phyloP scores from a whole-genome alignment of 169 alveolate species.

The Plasmodium cynomolgi region DNA sequence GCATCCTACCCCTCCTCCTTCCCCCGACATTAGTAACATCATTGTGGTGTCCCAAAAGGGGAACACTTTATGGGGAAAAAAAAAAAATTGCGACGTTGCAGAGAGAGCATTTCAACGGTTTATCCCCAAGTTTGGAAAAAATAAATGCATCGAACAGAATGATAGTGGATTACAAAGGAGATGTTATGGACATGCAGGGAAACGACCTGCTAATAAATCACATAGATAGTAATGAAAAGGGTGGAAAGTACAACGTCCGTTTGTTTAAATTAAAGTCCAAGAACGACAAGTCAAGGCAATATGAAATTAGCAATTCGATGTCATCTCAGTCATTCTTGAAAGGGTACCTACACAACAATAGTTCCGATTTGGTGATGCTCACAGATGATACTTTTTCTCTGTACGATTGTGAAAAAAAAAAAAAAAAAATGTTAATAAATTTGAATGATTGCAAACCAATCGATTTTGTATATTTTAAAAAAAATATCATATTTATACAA shows the following conservation, averaged over 20 bases:
- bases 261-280: slow-evolving; percentile 21
- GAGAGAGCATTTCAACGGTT: neutral
- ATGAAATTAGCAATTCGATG: slow-evolving; percentile 25
- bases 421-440: slow-evolving; percentile 17
- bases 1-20: neutral
- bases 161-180: slow-evolving; percentile 38
- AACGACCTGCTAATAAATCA: slow-evolving; percentile 29
- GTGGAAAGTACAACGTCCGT: neutral
- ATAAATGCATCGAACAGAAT: neutral
- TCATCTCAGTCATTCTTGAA: slow-evolving; percentile 27
- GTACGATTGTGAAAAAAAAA: slow-evolving; percentile 40
- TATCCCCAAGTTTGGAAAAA: neutral
- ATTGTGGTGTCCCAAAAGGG: neutral
- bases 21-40: neutral
- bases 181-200: slow-evolving; percentile 23
- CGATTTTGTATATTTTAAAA: slow-evolving; percentile 67
- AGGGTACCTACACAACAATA: slow-evolving; percentile 1
- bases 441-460: slow-evolving; percentile 34
- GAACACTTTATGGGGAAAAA: neutral
- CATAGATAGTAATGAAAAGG: neutral
- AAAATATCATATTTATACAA: slow-evolving; percentile 46
- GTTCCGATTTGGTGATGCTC: slow-evolving; percentile 27
- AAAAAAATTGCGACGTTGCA: neutral
- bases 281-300: slow-evolving; percentile 37
- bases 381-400: slow-evolving; percentile 34